A percentile compares a stretch with the other conserved stretches of the same genome.
These are phyloP conservation scores for Phoma herbarum DNA, from an alignment of 2,329 filamentous ascomycete species.

Conservation along the genomic window DNA sequence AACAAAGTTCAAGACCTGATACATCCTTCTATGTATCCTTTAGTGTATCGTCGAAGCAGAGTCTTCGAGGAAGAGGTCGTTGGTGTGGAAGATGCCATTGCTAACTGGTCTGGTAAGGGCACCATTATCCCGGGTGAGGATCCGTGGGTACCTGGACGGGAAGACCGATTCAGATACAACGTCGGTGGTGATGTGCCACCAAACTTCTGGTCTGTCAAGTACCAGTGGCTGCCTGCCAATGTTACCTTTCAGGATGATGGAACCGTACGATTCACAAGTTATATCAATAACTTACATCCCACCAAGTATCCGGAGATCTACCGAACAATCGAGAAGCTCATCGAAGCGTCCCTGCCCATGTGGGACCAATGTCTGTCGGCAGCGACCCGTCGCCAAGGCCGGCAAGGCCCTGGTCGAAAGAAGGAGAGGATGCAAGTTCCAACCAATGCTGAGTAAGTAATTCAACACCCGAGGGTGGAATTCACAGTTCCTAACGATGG, in stretches of 20 bases:
- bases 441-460: not conserved
- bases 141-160: not conserved
- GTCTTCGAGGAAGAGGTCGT: slow-evolving; percentile 22
- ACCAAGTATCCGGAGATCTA: not conserved
- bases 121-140: slow-evolving; percentile 26
- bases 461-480: no score
- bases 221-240: not conserved
- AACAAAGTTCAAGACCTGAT: not conserved
- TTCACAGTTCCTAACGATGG: not conserved
- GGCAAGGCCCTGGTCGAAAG: not conserved
- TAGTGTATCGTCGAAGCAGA: not conserved
- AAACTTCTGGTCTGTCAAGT: slow-evolving; percentile 9
- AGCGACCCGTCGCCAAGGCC: not conserved
- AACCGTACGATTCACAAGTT: not conserved
- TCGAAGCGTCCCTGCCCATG: not conserved
- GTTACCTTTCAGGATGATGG: not conserved
- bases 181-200: slow-evolving; percentile 21
- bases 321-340: not conserved
- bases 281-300: not conserved
- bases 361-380: slow-evolving; percentile 5
- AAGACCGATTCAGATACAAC: slow-evolving; percentile 2
- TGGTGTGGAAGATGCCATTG: slow-evolving; percentile 39
- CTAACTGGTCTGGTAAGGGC: slow-evolving; percentile 43
- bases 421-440: no score
- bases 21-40: not conserved